phyloP scores from a whole-genome alignment of 1,284 basidiomycete species.

The Trichosporon sp. region DNA sequence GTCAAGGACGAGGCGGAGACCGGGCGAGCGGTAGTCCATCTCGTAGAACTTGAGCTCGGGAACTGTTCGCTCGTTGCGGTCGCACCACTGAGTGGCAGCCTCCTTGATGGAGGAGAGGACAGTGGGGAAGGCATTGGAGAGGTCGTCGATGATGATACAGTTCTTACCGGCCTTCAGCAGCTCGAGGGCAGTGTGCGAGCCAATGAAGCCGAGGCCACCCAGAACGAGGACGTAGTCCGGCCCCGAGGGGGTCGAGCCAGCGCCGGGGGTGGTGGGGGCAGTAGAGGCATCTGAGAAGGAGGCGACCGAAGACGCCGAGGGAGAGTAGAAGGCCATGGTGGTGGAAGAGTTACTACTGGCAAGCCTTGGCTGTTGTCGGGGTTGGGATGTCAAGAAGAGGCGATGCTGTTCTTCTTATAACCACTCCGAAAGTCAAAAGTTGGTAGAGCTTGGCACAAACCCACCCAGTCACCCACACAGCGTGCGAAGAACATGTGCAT shows the following conservation, averaged over 20 bases:
- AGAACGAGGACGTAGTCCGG: constrained; percentile 6
- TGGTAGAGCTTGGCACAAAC: background rate
- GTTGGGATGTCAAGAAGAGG: background rate
- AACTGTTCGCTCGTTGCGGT: background rate
- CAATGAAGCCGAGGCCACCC: constrained; percentile 10
- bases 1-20: constrained; percentile 5
- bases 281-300: background rate
- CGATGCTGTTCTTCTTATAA: background rate
- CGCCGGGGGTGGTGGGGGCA: background rate
- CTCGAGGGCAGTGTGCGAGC: constrained; percentile 10
- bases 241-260: background rate
- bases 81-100: constrained; percentile 1
- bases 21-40: constrained; percentile 5
- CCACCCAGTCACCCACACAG: too few species aligned
- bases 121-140: constrained; percentile 2
- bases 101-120: constrained; percentile 1
- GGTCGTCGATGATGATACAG: constrained; percentile 11
- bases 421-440: background rate
- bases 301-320: background rate
- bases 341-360: background rate
- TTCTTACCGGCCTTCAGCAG: constrained; percentile 14
- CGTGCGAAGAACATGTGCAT: background rate
- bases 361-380: background rate
- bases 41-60: constrained; percentile 6
- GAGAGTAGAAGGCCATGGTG: background rate